Conservation (phyloP, 768 basidiomycete species). For the Trametes elegans region DNA sequence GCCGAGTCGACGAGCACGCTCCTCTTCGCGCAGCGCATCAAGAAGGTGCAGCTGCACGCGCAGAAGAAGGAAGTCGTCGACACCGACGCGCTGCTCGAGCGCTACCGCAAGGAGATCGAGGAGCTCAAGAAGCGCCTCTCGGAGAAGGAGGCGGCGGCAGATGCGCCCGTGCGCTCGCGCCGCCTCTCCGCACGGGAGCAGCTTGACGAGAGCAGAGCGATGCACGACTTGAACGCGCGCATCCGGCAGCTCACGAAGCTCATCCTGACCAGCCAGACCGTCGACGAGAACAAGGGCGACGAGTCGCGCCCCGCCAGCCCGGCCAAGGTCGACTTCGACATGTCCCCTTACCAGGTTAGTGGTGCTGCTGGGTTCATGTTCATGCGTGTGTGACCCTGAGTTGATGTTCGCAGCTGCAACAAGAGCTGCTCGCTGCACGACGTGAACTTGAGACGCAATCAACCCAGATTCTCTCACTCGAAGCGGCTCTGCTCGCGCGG, state of each 20-base stretch:
- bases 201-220: conserved; percentile 82
- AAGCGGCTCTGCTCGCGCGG: conserved; percentile 70
- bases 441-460: conserved; percentile 78
- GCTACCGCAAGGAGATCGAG: conserved; percentile 93
- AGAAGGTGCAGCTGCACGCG: conserved; percentile 84
- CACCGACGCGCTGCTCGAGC: conserved; percentile 89
- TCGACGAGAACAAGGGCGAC: conserved; percentile 65
- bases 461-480: conserved; percentile 80
- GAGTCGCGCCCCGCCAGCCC: conserved; percentile 82
- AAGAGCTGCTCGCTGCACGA: conserved; percentile 79
- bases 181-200: conserved; percentile 56
- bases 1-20: conserved; percentile 87
- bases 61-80: conserved; percentile 94
- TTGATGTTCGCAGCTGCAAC: conserved; percentile 62
- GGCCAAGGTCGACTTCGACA: conserved; percentile 85
- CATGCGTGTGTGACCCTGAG: neutral
- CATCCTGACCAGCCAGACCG: conserved; percentile 82
- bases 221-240: conserved; percentile 76
- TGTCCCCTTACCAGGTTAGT: conserved; percentile 79
- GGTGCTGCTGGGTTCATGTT: neutral
- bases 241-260: conserved; percentile 83
- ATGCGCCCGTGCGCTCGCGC: conserved; percentile 46
- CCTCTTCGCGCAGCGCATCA: conserved; percentile 88
- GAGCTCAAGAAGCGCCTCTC: conserved; percentile 73
- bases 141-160: conserved; percentile 69